Evolutionary conservation across 768 basidiomycete species (phyloP), one percentile per base, ranked within the genome.

Genomic region (Lentinula sp.): DNA sequence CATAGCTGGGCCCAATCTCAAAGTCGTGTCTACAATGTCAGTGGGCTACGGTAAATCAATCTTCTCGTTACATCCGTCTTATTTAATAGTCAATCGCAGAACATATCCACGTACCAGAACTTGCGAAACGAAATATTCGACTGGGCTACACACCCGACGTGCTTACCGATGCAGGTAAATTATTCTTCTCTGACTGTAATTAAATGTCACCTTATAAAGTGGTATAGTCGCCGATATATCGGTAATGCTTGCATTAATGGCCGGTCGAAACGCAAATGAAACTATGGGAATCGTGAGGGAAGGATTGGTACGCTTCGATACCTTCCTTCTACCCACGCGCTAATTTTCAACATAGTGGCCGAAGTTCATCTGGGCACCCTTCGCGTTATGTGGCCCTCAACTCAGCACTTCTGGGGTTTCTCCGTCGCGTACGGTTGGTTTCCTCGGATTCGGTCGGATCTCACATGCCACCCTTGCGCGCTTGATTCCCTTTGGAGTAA

Each of bases 381-480:
- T 93, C 73, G 75, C 79, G 12, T 84, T 95, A 65, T 93, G 91
- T 56, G 95, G 96, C 0, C 90, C 85, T 1, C 92, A 94, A 69
- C 74, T 91, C 18, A 86, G 88, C 72, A 73, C 85, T 0, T 79
- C 39, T 28, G 28, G 32, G 8, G 39, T 28, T 18, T 52, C 59
- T 43, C 20, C 80, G 1, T 60, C 68, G 1, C 85, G 87, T 46
- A 95, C 87, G 1, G 84, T 87, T 2, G 95, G 93, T 1, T 97
- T 98, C 76, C 78, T 98, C 36, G 97, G 97, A 12, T 98, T 98
- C 66, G 96, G 96, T 6, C 85, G 96, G 28, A 98, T 98, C 66
- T 86, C 94, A 0, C 92, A 95, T 67, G 88, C 88, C 20, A 90
- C 89, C 0, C 81, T 96, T 45, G 72, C 81, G 1, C 86, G 96